Evolutionary conservation across 108 stramenopile species (phyloP), one percentile per base, ranked within the genome.

Genomic region (Cyclotella distinguenda): DNA sequence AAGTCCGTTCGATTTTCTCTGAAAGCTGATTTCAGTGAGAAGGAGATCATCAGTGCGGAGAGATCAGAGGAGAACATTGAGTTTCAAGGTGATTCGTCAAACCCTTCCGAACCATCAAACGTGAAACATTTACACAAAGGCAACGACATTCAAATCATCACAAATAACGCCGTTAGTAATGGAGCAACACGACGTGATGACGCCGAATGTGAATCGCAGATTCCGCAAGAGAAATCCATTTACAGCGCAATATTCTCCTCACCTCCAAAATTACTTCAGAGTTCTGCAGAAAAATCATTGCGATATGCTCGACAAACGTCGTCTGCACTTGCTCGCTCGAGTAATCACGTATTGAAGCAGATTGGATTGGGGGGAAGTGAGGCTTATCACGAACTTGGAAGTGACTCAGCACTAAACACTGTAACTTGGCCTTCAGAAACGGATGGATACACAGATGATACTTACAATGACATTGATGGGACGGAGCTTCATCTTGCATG

Each of bases 401-500:
- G 49, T 19, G 53, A 42, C 21, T 30, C 30, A 22, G 39, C 31
- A 36, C 35, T 55, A 6, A 40, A 19, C 18, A 27, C 61, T n/a
- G 16, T 16, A 22, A 2, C 23, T 25, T 27, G 8, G 33, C 43
- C 44, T 26, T 8, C 39, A 51, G 40, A 21, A 12, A 28, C 7
- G 2, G 28, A 34, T 44, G 58, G 38, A 10, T 16, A 2, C 36
- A 0, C 16, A 16, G 51, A 30, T 16, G 19, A 53, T 44, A 49
- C 31, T 51, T 52, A 51, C 50, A 64, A 60, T 23, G 65, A 61
- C 40, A 13, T 19, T n/a, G 51, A 26, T 1, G 67, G 67, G 12
- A 76, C 67, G 28, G 74, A 68, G 19, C 62, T 68, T 46, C 74
- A 76, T 52, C n/a, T 31, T 35, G 74, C 74, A 19, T 76, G 74